Evolutionary conservation across 352 stramenopile species (phyloP).

Genomic region (Globisporangium spiculum): DNA sequence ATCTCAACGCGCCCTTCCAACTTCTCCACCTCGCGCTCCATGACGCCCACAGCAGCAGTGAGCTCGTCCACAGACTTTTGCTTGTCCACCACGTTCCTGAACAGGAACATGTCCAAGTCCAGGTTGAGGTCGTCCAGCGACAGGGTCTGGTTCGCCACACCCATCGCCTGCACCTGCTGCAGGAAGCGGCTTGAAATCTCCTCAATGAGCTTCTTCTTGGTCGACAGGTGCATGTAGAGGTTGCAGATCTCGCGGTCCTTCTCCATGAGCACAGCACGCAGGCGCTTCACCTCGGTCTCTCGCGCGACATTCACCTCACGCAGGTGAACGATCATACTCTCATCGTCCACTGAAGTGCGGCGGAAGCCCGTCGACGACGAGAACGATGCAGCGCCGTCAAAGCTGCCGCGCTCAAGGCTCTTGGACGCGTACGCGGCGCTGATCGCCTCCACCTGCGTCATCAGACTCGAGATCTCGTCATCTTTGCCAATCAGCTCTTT

Average conservation of each 20-base stretch:
- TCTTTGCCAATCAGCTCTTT: constrained; percentile 20
- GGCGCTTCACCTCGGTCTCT: constrained; percentile 44
- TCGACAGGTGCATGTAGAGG: constrained; percentile 75
- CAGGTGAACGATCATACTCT: constrained; percentile 21
- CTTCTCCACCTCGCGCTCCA: constrained; percentile 66
- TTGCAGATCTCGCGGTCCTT: constrained; percentile 84
- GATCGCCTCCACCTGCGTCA: constrained; percentile 20
- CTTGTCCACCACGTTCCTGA: constrained; percentile 69
- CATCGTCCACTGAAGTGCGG: constrained; percentile 10
- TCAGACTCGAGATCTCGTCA: constrained; percentile 13
- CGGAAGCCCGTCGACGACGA: constrained; percentile 11
- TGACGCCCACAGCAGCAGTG: constrained; percentile 50
- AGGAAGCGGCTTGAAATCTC: constrained; percentile 66
- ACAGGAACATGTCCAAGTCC: constrained; percentile 74
- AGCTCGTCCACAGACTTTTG: constrained; percentile 67
- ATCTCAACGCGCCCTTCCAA: constrained; percentile 50
- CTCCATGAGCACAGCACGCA: constrained; percentile 52
- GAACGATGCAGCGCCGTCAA: constrained; percentile 11
- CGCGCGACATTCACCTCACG: constrained; percentile 29
- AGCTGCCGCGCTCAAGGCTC: constrained; percentile 1
- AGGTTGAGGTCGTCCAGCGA: constrained; percentile 35
- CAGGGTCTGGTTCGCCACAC: constrained; percentile 10
- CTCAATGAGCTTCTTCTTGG: constrained; percentile 76
- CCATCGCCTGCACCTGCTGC: constrained; percentile 44
- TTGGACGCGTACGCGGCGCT: constrained; percentile 21